A percentile compares a stretch with the other conserved stretches of the same genome.
Conservation (phyloP, 2,329 filamentous ascomycete genomes). For the Ophiostoma perfectum region DNA sequence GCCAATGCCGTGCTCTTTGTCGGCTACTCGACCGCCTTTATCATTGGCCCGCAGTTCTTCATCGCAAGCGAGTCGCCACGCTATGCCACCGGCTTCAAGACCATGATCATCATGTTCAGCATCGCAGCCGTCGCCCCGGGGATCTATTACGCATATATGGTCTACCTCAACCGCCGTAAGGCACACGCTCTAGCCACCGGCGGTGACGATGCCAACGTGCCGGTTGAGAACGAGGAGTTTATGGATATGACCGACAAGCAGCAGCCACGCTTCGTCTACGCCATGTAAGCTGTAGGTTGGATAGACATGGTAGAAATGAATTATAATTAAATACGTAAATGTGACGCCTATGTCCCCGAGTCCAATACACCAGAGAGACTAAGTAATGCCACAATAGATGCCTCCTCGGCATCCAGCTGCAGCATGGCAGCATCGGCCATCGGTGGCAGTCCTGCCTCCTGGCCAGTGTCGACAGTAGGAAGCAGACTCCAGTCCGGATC, state of each 20-base stretch:
- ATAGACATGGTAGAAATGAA: not conserved
- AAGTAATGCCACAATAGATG: not conserved
- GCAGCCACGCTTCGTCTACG: not conserved
- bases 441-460: not conserved
- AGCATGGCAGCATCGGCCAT: not conserved
- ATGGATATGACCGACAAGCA: not conserved
- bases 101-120: not conserved
- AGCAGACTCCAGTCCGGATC: not conserved
- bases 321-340: not conserved
- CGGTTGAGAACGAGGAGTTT: not conserved
- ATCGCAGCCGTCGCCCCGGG: not conserved
- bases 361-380: not conserved
- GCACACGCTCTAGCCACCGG: not conserved
- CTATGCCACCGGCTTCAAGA: conserved; percentile 4
- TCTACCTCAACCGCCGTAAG: not conserved
- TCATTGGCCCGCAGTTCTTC: conserved; percentile 25
- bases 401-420: conserved; percentile 2
- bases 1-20: conserved; percentile 49
- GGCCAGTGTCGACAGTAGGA: not conserved
- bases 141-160: not conserved
- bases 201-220: not conserved
- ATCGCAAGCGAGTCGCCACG: conserved; percentile 2
- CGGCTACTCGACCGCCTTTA: conserved; percentile 19
- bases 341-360: no score
- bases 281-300: not conserved